phyloP scores from a whole-genome alignment of 202 grass and related monocot genomes.

The Carex arenaria region DNA sequence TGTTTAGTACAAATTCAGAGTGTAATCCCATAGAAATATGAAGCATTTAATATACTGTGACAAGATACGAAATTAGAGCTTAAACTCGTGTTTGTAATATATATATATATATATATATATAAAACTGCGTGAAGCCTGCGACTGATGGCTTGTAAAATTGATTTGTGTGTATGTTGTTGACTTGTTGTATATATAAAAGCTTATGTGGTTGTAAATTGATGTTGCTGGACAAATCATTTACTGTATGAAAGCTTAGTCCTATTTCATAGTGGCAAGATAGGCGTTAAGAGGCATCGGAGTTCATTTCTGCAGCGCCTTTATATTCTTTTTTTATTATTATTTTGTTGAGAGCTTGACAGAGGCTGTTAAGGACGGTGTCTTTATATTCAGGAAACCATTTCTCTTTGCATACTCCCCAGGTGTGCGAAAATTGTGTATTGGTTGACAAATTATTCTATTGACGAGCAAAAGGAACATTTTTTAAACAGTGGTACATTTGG shows the following conservation, averaged over 20 bases:
- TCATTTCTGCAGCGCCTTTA: no score
- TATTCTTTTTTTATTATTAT: no score
- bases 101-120: background rate
- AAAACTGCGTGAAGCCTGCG: background rate
- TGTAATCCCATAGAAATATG: background rate
- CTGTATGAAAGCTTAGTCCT: background rate
- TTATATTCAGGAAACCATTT: background rate
- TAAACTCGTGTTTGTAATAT: background rate
- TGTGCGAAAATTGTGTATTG: background rate
- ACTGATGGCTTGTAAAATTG: background rate
- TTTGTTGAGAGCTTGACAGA: no score
- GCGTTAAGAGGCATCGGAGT: background rate
- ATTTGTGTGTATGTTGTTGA: background rate
- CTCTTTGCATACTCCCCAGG: background rate
- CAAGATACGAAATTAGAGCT: background rate
- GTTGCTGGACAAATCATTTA: background rate
- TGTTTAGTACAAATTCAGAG: background rate
- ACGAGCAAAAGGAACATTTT: background rate
- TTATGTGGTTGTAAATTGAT: slow-evolving; percentile 1
- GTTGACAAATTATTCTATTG: background rate
- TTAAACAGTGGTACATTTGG: background rate
- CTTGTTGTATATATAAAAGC: slow-evolving; percentile 1
- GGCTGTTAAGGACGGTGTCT: background rate
- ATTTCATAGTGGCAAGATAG: no score
- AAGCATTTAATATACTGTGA: background rate